Evolutionary conservation across 441 rosid genomes (phyloP).

Genomic region (Syzygium malaccense): DNA sequence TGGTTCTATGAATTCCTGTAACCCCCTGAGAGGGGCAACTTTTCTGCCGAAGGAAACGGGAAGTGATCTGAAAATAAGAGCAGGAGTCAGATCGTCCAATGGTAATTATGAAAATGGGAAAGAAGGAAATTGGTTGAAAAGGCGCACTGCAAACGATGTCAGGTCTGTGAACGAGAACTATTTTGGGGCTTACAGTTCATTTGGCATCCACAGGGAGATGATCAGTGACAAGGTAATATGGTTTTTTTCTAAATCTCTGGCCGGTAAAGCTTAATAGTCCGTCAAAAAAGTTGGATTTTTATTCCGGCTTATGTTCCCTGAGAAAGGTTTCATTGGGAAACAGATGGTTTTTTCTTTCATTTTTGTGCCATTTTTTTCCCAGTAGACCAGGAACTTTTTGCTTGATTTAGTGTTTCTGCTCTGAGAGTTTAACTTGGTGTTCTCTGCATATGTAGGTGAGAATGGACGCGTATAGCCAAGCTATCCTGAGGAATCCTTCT

Average conservation of each 20-base stretch:
- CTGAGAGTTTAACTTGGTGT: background rate
- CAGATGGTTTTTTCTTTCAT: background rate
- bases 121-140: conserved; percentile 19
- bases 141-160: conserved; percentile 32
- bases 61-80: conserved; percentile 19
- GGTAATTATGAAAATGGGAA: conserved; percentile 13
- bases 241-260: background rate
- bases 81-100: conserved; percentile 5
- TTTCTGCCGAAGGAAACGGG: conserved; percentile 14
- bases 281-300: background rate
- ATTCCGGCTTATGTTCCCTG: background rate
- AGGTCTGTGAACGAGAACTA: conserved; percentile 67
- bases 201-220: conserved; percentile 90
- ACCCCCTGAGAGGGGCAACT: conserved; percentile 10
- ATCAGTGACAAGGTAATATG: conserved; percentile 68
- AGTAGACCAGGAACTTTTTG: background rate
- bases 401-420: background rate
- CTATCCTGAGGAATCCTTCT: conserved; percentile 72
- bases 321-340: background rate
- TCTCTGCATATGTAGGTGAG: conserved; percentile 45
- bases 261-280: background rate
- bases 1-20: background rate
- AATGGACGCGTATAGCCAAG: conserved; percentile 75
- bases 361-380: background rate
- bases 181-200: conserved; percentile 88